Percentiles rank a stretch among this genome's conserved stretches.
Evolutionary conservation across 192 early-diverging fungal species (phyloP).

Genomic region (Linnemannia exigua): DNA sequence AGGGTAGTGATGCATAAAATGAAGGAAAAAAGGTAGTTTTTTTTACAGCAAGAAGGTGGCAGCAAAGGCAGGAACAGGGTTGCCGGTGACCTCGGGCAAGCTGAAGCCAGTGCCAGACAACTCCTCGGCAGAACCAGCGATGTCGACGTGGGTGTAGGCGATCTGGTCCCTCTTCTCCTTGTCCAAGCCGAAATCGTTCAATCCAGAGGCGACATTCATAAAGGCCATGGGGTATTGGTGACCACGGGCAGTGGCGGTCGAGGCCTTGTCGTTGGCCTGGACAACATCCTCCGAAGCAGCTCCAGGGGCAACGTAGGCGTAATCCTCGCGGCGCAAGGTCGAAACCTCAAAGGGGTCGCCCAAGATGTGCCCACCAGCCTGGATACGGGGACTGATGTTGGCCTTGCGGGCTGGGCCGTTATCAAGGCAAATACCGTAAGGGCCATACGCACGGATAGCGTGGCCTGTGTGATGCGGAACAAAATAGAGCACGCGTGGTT

Average conservation of each 20-base stretch:
- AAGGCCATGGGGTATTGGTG: constrained; percentile 92
- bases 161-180: constrained; percentile 71
- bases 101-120: constrained; percentile 73
- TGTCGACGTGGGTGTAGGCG: constrained; percentile 87
- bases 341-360: constrained; percentile 89
- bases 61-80: constrained; percentile 82
- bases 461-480: constrained; percentile 59
- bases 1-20: background rate
- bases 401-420: constrained; percentile 82
- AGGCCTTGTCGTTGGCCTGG: constrained; percentile 84
- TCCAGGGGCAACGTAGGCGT: constrained; percentile 71
- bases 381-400: constrained; percentile 71
- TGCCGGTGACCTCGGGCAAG: constrained; percentile 79
- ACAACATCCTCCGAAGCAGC: constrained; percentile 85
- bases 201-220: constrained; percentile 82
- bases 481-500: background rate
- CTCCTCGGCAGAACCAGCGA: constrained; percentile 85
- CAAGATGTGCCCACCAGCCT: constrained; percentile 74
- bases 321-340: constrained; percentile 85
- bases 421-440: constrained; percentile 81
- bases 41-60: constrained; percentile 74
- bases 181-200: constrained; percentile 78
- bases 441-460: constrained; percentile 82
- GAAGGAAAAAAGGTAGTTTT: constrained; percentile 15
- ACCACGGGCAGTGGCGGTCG: constrained; percentile 80